Evolutionary conservation across 768 basidiomycete genomes (phyloP).

Genomic region (Hydnum rufescens): DNA sequence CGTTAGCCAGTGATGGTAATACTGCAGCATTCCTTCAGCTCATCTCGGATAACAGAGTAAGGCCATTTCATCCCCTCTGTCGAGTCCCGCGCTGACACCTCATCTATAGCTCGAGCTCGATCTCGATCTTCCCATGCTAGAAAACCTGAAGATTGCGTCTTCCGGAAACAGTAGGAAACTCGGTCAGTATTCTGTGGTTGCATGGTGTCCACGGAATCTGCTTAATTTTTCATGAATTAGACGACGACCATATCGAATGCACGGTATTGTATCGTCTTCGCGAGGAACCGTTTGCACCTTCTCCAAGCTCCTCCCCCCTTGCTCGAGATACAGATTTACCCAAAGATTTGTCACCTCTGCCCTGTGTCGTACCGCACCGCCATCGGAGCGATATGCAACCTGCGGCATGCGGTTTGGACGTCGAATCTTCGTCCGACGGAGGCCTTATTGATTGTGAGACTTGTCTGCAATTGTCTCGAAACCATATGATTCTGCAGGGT

Average conservation of each 20-base stretch:
- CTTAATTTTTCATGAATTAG: not conserved
- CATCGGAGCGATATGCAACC: not conserved
- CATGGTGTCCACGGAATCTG: not conserved
- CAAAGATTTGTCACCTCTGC: not conserved
- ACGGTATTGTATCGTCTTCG: not conserved
- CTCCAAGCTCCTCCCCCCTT: not conserved
- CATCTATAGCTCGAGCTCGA: slow-evolving; percentile 42
- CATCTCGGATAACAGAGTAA: slow-evolving; percentile 63
- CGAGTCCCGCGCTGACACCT: not conserved
- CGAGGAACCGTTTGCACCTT: not conserved
- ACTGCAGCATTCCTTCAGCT: slow-evolving; percentile 54
- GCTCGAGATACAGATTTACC: not conserved
- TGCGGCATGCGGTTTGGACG: not conserved
- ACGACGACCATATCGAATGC: not conserved
- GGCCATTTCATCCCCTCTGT: slow-evolving; percentile 5
- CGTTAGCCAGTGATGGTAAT: slow-evolving; percentile 65
- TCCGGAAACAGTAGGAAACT: not conserved
- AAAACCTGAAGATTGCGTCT: not conserved
- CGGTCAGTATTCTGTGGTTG: not conserved
- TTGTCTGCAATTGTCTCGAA: not conserved
- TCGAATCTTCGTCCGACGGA: not conserved
- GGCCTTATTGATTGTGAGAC: not conserved
- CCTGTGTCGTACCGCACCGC: not conserved
- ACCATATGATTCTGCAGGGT: no score
- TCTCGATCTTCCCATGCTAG: slow-evolving; percentile 44